Conservation (phyloP, 2,329 filamentous ascomycete species). For the Cyphellophora attinorum region DNA sequence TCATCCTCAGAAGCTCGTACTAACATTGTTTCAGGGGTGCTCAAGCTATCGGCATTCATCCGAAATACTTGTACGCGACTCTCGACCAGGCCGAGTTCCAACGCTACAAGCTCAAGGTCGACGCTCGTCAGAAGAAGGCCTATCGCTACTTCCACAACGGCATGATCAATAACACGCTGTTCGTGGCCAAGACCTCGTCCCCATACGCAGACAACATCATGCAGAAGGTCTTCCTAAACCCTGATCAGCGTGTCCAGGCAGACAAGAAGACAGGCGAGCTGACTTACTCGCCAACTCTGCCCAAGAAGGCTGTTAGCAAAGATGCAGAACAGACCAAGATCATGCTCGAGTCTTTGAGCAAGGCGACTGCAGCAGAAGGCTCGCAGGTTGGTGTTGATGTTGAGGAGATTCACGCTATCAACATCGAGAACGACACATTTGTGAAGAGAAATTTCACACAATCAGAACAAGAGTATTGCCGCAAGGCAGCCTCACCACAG, state of each 20-base stretch:
- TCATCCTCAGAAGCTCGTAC: background rate
- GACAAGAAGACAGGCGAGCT: slow-evolving; percentile 82
- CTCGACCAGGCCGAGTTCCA: slow-evolving; percentile 77
- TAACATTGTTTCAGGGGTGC: slow-evolving; percentile 49
- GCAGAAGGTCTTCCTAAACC: slow-evolving; percentile 84
- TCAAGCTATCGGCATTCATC: slow-evolving; percentile 92
- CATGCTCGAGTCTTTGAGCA: slow-evolving; percentile 68
- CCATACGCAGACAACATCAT: slow-evolving; percentile 87
- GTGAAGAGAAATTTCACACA: slow-evolving; percentile 88
- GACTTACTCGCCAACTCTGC: slow-evolving; percentile 60
- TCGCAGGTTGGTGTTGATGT: slow-evolving; percentile 91
- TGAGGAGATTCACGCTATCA: slow-evolving; percentile 77
- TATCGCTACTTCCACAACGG: slow-evolving; percentile 99
- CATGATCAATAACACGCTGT: slow-evolving; percentile 94
- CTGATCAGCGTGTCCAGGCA: slow-evolving; percentile 70
- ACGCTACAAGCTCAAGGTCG: slow-evolving; percentile 78
- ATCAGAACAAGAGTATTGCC: slow-evolving; percentile 78
- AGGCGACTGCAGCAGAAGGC: slow-evolving; percentile 49
- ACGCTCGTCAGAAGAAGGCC: slow-evolving; percentile 92
- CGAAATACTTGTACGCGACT: slow-evolving; percentile 90
- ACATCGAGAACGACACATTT: slow-evolving; percentile 90
- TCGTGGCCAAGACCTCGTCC: slow-evolving; percentile 85
- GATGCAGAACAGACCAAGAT: slow-evolving; percentile 57
- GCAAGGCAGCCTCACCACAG: slow-evolving; percentile 65
- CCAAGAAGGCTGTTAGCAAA: slow-evolving; percentile 51